phyloP scores from a whole-genome alignment of 345 rosid genomes.

The Arabidopsis thaliana region DNA sequence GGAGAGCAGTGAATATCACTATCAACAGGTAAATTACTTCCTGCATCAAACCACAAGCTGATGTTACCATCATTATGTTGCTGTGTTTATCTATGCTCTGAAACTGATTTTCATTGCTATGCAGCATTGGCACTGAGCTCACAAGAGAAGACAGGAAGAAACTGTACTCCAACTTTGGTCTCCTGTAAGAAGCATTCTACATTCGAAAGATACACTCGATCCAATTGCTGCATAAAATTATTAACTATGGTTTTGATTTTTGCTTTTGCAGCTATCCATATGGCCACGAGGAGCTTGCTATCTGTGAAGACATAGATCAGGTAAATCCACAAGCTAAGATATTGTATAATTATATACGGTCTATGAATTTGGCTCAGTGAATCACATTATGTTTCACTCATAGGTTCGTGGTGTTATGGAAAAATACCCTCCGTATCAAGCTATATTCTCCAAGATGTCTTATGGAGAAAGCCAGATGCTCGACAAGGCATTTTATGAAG shows the following conservation, averaged over 20 bases:
- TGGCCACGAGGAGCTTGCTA: constrained; percentile 91
- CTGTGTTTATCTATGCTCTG: not conserved
- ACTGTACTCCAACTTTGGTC: constrained; percentile 91
- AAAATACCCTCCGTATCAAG: constrained; percentile 92
- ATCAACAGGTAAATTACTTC: constrained; percentile 69
- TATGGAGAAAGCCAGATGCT: constrained; percentile 99
- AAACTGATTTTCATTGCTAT: constrained; percentile 12
- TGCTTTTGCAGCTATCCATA: constrained; percentile 65
- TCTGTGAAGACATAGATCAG: constrained; percentile 92
- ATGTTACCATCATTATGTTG: not conserved
- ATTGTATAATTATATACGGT: not conserved
- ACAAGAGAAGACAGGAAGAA: constrained; percentile 97
- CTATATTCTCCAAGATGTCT: constrained; percentile 81
- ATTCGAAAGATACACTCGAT: not conserved
- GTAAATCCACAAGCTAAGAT: constrained; percentile 43
- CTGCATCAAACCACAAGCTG: not conserved
- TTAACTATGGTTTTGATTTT: not conserved
- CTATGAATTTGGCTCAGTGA: not conserved
- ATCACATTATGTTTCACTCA: not conserved
- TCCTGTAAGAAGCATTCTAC: constrained; percentile 61
- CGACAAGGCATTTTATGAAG: constrained; percentile 97
- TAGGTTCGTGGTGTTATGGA: constrained; percentile 96
- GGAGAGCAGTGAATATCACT: constrained; percentile 96
- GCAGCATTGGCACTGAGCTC: constrained; percentile 99
- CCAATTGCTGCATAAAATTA: not conserved